phyloP scores from a whole-genome alignment of 305 asterid species.

The Petunia hybrid region DNA sequence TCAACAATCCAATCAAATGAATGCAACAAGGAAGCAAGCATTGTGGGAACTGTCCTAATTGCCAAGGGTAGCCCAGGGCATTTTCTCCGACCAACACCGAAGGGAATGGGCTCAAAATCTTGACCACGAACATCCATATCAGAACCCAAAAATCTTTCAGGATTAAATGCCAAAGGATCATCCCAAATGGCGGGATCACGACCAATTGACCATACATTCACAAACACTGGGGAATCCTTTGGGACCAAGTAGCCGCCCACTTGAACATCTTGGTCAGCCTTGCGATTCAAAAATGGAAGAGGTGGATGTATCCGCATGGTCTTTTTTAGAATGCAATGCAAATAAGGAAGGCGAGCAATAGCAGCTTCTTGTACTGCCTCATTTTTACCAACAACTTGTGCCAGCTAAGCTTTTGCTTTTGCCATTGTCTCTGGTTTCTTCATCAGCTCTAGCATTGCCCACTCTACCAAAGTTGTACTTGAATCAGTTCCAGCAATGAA shows the following conservation, averaged over 20 bases:
- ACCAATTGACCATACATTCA: constrained; percentile 27
- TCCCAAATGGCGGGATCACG: constrained; percentile 32
- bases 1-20: not conserved
- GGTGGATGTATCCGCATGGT: constrained; percentile 4
- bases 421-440: constrained; percentile 27
- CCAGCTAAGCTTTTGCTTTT: constrained; percentile 28
- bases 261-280: not conserved
- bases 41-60: constrained; percentile 16
- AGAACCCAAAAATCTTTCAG: constrained; percentile 24
- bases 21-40: no score
- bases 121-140: constrained; percentile 22
- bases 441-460: constrained; percentile 20
- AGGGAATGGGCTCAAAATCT: constrained; percentile 16
- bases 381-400: constrained; percentile 11
- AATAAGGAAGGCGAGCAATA: constrained; percentile 24
- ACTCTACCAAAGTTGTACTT: not conserved
- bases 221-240: constrained; percentile 25
- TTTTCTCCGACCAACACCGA: constrained; percentile 30
- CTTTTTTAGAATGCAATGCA: constrained; percentile 17
- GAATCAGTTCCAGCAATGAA: not conserved
- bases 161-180: constrained; percentile 25
- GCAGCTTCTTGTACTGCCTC: constrained; percentile 22
- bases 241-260: constrained; percentile 28
- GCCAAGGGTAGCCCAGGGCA: constrained; percentile 31
- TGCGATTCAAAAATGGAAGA: constrained; percentile 13